Base-by-base conservation (phyloP, 495 filamentous ascomycete species). In the Aspergillus haitiensis region DNA sequence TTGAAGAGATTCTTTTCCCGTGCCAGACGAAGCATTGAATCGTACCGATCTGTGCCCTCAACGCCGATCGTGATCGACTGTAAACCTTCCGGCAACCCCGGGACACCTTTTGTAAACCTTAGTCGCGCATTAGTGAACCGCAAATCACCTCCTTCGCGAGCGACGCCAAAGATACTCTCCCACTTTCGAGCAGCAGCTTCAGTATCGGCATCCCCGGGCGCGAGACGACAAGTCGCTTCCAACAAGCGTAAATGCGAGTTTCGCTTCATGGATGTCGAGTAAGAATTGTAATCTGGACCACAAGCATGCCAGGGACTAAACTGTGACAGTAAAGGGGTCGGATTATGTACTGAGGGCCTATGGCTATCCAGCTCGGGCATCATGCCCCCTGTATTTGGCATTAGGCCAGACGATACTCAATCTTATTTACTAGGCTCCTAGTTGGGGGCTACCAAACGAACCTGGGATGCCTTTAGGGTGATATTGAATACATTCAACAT, bases 281-380 rank as follows among this genome's bases (percentile, higher is more conserved):
- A 54, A 6, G 11, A 6, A 12, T 6, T 2, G 16, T 36, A 54
- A 18, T 54, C 51, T 2, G 31, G 32, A 5, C 51, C 51, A 37
- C 51, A 54, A 18, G 51, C 9, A 32, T 36, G 15, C 51, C 51
- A 54, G 13, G 51, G 51, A 16, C 51, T 18, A 18, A 54, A 39
- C 31, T 3, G 21, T 6, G 16, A 5, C 10, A n/a, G 18, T 7
- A 34, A 10, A 33, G 18, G 18, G 13, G 12, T 12, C 16, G n/a
- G 10, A 32, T 54, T 39, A 16, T 13, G 7, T 9, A 5, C 6
- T 16, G 48, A 51, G 9, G 46, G 46, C 2, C 11, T 16, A 10
- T 54, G 51, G 12, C 32, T 37, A 18, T 54, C 51, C 2, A 54
- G 33, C 51, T 54, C 51, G 1, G 51, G 51, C 51, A 54, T 54